These are phyloP conservation scores for Arthrocladium fulminans DNA, from an alignment of 2,329 filamentous ascomycete genomes.

Conservation along the genomic window DNA sequence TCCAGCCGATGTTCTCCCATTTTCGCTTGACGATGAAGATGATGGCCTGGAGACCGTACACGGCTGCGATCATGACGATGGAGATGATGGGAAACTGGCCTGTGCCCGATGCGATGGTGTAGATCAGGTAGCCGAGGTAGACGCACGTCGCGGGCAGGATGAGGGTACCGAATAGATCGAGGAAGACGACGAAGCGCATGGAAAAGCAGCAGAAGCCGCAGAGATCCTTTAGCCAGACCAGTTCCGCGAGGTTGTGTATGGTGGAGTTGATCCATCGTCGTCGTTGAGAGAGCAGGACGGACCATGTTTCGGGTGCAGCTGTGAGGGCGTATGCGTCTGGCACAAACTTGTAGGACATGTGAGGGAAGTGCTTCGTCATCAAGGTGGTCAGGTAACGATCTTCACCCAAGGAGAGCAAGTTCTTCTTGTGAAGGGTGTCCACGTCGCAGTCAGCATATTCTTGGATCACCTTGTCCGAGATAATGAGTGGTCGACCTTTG, in stretches of 20 bases:
- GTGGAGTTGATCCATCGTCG: slow-evolving; percentile 99
- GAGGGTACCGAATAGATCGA: slow-evolving; percentile 86
- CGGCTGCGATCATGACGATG: slow-evolving; percentile 42
- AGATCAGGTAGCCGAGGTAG: slow-evolving; percentile 83
- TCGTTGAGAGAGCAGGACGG: slow-evolving; percentile 89
- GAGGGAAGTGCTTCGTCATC: slow-evolving; percentile 96
- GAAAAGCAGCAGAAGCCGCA: slow-evolving; percentile 99
- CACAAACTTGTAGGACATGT: slow-evolving; percentile 93
- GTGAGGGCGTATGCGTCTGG: slow-evolving; percentile 88
- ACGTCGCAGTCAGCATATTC: slow-evolving; percentile 86
- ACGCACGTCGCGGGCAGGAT: slow-evolving; percentile 81
- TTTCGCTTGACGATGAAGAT: slow-evolving; percentile 95
- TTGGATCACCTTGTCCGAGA: slow-evolving; percentile 74
- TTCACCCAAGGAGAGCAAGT: slow-evolving; percentile 83
- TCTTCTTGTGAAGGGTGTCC: slow-evolving; percentile 92
- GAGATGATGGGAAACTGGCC: slow-evolving; percentile 81
- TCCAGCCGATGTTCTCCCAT: slow-evolving; percentile 99
- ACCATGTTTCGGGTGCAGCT: slow-evolving; percentile 88
- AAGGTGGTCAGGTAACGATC: slow-evolving; percentile 95
- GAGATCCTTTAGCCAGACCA: slow-evolving; percentile 83
- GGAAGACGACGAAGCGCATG: slow-evolving; percentile 93
- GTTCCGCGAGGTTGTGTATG: slow-evolving; percentile 87
- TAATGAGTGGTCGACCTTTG: slow-evolving; percentile 87
- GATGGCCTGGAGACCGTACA: slow-evolving; percentile 65
- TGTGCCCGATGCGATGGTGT: slow-evolving; percentile 57